Conservation (phyloP, 2,329 filamentous ascomycete species). For the Magnaporthiopsis rhizophila region DNA sequence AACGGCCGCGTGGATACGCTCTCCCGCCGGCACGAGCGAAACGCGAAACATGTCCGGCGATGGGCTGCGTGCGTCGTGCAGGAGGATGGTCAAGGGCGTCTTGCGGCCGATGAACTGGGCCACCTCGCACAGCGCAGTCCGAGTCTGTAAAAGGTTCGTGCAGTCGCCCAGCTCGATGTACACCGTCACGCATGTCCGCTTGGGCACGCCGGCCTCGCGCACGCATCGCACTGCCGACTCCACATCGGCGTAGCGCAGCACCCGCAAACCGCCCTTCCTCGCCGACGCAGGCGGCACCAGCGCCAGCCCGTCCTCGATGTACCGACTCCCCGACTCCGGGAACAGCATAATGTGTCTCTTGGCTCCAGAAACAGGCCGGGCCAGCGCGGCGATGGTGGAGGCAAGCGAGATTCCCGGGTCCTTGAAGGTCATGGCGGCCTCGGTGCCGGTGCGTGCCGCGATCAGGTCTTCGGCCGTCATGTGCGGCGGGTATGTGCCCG, state of each 20-base stretch:
- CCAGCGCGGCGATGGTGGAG: constrained; percentile 11
- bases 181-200: background rate
- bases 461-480: constrained; percentile 9
- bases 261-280: background rate
- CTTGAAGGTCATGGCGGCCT: constrained; percentile 9
- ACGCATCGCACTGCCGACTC: background rate
- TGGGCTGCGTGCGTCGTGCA: constrained; percentile 9
- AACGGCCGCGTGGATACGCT: constrained; percentile 6
- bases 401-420: constrained; percentile 11
- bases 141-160: no score
- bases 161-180: background rate
- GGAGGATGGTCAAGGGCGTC: constrained; percentile 9
- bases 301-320: constrained; percentile 4
- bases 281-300: background rate
- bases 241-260: background rate
- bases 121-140: background rate
- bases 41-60: background rate
- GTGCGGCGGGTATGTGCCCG: constrained; percentile 12
- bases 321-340: background rate
- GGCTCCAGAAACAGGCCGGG: constrained; percentile 1
- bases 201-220: background rate
- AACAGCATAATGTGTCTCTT: constrained; percentile 8
- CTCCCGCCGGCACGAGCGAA: background rate
- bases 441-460: constrained; percentile 6
- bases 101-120: background rate